phyloP scores from a whole-genome alignment of 2,329 filamentous ascomycete genomes.

The Fusarium penzigii region DNA sequence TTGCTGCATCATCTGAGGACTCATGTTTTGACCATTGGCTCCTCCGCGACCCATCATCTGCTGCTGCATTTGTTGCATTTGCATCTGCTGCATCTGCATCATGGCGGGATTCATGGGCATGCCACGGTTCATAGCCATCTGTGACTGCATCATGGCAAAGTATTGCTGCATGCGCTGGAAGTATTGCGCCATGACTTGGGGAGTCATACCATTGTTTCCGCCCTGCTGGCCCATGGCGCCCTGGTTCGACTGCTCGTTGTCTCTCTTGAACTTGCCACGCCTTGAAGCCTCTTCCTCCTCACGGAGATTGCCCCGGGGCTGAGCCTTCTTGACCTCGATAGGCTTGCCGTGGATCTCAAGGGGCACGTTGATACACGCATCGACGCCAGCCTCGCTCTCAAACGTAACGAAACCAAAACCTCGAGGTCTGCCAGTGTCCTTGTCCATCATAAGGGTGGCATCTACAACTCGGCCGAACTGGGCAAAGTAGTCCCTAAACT shows the following conservation, averaged over 20 bases:
- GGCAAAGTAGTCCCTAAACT: constrained; percentile 96
- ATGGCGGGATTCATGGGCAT: constrained; percentile 75
- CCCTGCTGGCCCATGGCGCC: constrained; percentile 44
- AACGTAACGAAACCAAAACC: constrained; percentile 99
- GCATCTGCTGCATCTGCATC: constrained; percentile 70
- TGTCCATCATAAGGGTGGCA: constrained; percentile 99
- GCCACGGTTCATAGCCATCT: constrained; percentile 80
- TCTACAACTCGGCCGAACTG: constrained; percentile 96
- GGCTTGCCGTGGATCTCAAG: constrained; percentile 93
- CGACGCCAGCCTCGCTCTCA: constrained; percentile 92
- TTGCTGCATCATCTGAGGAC: constrained; percentile 47
- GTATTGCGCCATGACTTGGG: constrained; percentile 97
- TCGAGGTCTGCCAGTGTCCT: constrained; percentile 94
- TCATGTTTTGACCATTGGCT: constrained; percentile 41
- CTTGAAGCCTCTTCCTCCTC: constrained; percentile 79
- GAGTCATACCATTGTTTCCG: constrained; percentile 73
- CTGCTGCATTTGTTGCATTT: constrained; percentile 70
- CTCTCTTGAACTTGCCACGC: constrained; percentile 62
- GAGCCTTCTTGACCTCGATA: constrained; percentile 97
- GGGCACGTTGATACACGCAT: constrained; percentile 80
- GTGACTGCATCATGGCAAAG: constrained; percentile 91
- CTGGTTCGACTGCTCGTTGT: constrained; percentile 45
- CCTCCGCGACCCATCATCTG: constrained; percentile 49
- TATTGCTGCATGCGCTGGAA: constrained; percentile 99
- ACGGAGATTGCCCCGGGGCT: constrained; percentile 89